Percentiles rank a stretch among this genome's conserved stretches.
Conservation (phyloP, 805 yeast genomes). For the Metschnikowia vanudenii region DNA sequence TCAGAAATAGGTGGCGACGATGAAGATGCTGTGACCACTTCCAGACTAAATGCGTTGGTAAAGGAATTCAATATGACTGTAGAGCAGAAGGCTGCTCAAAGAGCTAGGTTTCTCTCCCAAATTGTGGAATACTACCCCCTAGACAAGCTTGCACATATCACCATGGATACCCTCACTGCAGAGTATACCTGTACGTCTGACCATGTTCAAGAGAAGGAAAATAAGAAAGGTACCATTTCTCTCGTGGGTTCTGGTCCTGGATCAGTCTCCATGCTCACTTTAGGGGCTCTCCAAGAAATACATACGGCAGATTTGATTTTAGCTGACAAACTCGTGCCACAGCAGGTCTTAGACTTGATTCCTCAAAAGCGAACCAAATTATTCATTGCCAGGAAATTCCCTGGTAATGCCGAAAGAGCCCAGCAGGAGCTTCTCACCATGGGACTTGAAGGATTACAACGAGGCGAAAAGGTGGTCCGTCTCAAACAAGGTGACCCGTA, state of each 20-base stretch:
- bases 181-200: slow-evolving; percentile 27
- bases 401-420: slow-evolving; percentile 94
- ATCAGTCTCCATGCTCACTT: slow-evolving; percentile 71
- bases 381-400: slow-evolving; percentile 90
- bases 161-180: slow-evolving; percentile 54
- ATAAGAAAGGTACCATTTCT: slow-evolving; percentile 56
- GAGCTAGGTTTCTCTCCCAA: slow-evolving; percentile 84
- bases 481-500: slow-evolving; percentile 97
- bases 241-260: slow-evolving; percentile 98
- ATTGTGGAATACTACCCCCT: slow-evolving; percentile 90
- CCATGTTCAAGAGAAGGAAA: neutral
- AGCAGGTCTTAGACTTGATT: slow-evolving; percentile 77
- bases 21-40: slow-evolving; percentile 66
- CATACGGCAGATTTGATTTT: slow-evolving; percentile 77
- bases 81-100: slow-evolving; percentile 50
- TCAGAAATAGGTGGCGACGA: slow-evolving; percentile 53
- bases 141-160: slow-evolving; percentile 54
- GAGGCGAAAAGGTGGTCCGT: slow-evolving; percentile 79
- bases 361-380: slow-evolving; percentile 66
- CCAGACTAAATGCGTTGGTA: slow-evolving; percentile 59
- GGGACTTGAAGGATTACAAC: slow-evolving; percentile 62
- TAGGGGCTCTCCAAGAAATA: slow-evolving; percentile 82
- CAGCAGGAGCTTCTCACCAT: slow-evolving; percentile 77
- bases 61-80: slow-evolving; percentile 56
- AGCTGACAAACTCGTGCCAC: slow-evolving; percentile 92